phyloP scores from a whole-genome alignment of 768 basidiomycete genomes.

The Auriculariales sp. region DNA sequence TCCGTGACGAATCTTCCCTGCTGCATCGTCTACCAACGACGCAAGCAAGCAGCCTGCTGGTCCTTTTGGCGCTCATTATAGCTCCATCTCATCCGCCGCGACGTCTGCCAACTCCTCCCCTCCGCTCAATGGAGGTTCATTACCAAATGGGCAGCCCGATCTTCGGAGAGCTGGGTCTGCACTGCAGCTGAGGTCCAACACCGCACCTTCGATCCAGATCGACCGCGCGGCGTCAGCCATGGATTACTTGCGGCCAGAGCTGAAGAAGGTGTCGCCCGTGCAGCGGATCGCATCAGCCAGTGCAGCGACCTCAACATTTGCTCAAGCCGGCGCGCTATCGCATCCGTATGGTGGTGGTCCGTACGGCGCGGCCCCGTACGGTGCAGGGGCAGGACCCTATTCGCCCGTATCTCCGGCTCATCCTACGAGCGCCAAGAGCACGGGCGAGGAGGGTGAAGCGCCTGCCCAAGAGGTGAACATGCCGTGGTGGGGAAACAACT shows the following conservation, averaged over 20 bases:
- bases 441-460: slow-evolving; percentile 17
- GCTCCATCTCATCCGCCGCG: slow-evolving; percentile 72
- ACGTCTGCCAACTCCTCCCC: slow-evolving; percentile 68
- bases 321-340: slow-evolving; percentile 15
- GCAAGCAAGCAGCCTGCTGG: slow-evolving; percentile 24
- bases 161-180: slow-evolving; percentile 57
- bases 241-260: slow-evolving; percentile 41
- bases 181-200: slow-evolving; percentile 37
- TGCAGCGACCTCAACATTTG: slow-evolving; percentile 36
- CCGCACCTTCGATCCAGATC: slow-evolving; percentile 34
- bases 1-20: slow-evolving; percentile 61
- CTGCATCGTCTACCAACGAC: slow-evolving; percentile 13
- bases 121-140: slow-evolving; percentile 12
- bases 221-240: slow-evolving; percentile 69
- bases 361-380: no score
- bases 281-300: slow-evolving; percentile 40
- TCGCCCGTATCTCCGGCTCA: slow-evolving; percentile 1
- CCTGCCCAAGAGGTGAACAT: slow-evolving; percentile 33
- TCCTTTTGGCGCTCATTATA: slow-evolving; percentile 88
- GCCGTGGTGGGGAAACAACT: slow-evolving; percentile 40
- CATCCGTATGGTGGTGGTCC: not conserved
- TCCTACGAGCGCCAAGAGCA: not conserved
- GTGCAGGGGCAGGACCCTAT: no score
- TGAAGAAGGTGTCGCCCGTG: slow-evolving; percentile 29
- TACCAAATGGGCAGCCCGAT: no score